Base-by-base conservation (phyloP, 345 rosid species). In the Garcia nutans region DNA sequence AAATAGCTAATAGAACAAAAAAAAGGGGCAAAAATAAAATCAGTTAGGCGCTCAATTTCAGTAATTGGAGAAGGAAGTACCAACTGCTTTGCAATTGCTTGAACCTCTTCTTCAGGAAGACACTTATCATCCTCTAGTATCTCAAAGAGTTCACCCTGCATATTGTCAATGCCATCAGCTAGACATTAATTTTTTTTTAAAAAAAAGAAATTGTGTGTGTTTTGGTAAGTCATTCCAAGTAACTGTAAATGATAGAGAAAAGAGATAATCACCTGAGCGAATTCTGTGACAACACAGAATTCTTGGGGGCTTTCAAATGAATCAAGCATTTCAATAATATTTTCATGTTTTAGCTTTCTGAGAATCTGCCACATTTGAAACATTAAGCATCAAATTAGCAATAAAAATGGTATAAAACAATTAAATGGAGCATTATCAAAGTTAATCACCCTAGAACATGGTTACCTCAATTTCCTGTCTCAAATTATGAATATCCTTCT, bases 81-180 rank as follows among this genome's bases (percentile, higher is more conserved):
- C 97, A 93, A 69, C 82, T 96, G 99, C 84, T 96, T 96, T 45
- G 97, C 99, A 83, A 96, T 96, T 79, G 98, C 97, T 84, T 92
- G 98, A 75, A 96, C 97, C 81, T 96, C 98, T 74, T 90, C 98
- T 85, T 96, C 99, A 1, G 98, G 99, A 68, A 96, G 99, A 82
- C 90, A 88, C 75, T 96, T 90, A 81, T 96, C 99, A 81, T 96
- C 99, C 87, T 91, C 98, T 24, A 96, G 92, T 86, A 96, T 87
- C 90, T 92, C 98, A 86, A 96, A 96, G 62, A 93, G 75, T 79
- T 96, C 99, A 75, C 99, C 99, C 99, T 96, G 79, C 67, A 79
- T 79, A 71, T 60, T 68, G 57, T 33, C 58, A 69, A 69, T 66
- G n/a, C 23, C 41, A 19, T 33, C 52, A n/a, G 42, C 49, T 55